These are phyloP conservation scores for Sphenostylis stenocarpa DNA, from an alignment of 306 rosid species.

Conservation along the genomic window DNA sequence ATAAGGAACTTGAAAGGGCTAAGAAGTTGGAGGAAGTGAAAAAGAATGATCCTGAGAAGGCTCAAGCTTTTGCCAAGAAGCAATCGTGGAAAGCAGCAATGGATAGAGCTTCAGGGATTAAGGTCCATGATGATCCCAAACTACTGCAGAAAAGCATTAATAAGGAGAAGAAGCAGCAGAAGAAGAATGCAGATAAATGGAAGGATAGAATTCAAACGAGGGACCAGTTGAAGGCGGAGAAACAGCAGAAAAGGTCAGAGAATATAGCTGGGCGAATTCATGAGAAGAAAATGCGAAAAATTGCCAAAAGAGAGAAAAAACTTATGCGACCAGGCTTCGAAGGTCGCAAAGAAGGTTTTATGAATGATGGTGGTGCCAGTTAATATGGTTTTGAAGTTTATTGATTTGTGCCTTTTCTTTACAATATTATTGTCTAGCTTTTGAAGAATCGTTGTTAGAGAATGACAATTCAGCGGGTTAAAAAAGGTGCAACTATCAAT, in stretches of 20 bases:
- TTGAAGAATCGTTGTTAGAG: background rate
- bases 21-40: conserved; percentile 64
- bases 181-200: conserved; percentile 78
- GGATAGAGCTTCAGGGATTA: conserved; percentile 74
- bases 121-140: conserved; percentile 86
- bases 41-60: conserved; percentile 79
- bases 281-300: conserved; percentile 68
- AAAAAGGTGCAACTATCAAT: background rate
- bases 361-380: conserved; percentile 39
- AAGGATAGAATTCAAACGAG: conserved; percentile 66
- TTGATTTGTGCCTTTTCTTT: conserved; percentile 8
- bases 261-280: conserved; percentile 62
- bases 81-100: conserved; percentile 79
- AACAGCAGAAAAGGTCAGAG: conserved; percentile 72
- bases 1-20: conserved; percentile 76
- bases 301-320: conserved; percentile 87
- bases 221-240: conserved; percentile 69
- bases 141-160: conserved; percentile 54
- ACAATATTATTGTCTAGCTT: background rate
- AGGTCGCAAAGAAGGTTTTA: conserved; percentile 81
- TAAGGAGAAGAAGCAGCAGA: conserved; percentile 70
- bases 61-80: conserved; percentile 55
- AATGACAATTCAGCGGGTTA: background rate
- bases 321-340: conserved; percentile 88
- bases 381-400: background rate